Evolutionary conservation across 2,329 filamentous ascomycete species (phyloP).

Genomic region (Aspergillaceae sp.): DNA sequence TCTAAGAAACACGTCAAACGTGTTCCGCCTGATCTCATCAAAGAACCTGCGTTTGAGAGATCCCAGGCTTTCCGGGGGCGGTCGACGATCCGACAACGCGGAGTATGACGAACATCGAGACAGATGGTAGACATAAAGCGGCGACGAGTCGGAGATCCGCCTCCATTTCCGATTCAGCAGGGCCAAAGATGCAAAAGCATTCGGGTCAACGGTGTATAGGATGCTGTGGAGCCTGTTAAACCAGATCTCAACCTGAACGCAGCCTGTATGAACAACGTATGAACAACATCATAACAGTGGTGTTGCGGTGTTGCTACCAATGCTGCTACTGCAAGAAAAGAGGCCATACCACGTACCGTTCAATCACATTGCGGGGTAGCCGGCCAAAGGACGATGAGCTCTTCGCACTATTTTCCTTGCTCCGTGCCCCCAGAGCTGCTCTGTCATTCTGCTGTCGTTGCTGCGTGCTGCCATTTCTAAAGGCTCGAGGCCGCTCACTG

Average conservation of each 20-base stretch:
- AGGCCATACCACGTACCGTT: conserved; percentile 17
- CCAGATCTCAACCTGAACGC: conserved; percentile 1
- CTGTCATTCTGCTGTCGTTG: background rate
- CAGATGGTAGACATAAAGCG: conserved; percentile 41
- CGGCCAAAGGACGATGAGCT: conserved; percentile 13
- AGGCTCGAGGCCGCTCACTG: conserved; percentile 9
- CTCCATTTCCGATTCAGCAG: conserved; percentile 40
- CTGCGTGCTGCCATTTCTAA: background rate
- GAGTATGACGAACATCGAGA: conserved; percentile 36
- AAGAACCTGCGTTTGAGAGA: conserved; percentile 58
- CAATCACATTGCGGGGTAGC: conserved; percentile 21
- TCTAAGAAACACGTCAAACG: conserved; percentile 67
- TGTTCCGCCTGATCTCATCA: conserved; percentile 63
- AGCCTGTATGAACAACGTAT: conserved; percentile 1
- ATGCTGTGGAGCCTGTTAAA: conserved; percentile 31
- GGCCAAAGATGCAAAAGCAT: conserved; percentile 39
- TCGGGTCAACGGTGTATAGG: conserved; percentile 39
- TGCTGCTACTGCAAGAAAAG: background rate
- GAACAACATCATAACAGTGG: conserved; percentile 3
- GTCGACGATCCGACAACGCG: conserved; percentile 26
- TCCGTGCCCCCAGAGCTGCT: conserved; percentile 1
- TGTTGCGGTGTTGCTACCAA: background rate
- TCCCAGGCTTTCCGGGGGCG: conserved; percentile 31
- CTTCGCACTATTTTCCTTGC: conserved; percentile 4
- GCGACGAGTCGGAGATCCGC: conserved; percentile 31